A percentile compares a stretch with the other conserved stretches of the same genome.
phyloP scores from a whole-genome alignment of 139 green algal species.

The Ettlia oleoabundans region DNA sequence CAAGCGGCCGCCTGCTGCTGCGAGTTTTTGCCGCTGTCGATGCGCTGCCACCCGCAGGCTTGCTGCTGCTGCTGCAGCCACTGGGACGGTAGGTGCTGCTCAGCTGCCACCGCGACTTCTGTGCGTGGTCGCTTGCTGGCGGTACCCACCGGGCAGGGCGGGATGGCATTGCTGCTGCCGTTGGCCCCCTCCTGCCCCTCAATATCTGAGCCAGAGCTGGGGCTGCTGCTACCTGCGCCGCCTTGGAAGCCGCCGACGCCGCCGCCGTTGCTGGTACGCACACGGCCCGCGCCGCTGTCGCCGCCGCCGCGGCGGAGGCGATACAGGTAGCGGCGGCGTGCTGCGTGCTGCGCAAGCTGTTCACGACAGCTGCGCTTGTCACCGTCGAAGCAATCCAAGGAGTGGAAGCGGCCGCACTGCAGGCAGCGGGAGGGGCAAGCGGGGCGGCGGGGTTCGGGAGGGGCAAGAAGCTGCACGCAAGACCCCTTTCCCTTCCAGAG shows the following conservation, averaged over 20 bases:
- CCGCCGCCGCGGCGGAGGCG: background rate
- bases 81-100: background rate
- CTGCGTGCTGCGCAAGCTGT: conserved; percentile 27
- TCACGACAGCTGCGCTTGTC: conserved; percentile 10
- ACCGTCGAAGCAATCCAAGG: conserved; percentile 11
- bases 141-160: background rate
- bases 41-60: background rate
- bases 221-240: background rate
- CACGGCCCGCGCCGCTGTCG: background rate
- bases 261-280: background rate
- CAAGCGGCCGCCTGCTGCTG: background rate
- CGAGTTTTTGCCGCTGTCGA: background rate
- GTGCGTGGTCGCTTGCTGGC: background rate
- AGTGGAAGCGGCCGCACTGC: conserved; percentile 32
- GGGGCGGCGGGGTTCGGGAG: background rate
- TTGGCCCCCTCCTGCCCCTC: background rate
- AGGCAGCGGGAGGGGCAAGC: background rate
- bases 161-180: conserved; percentile 4
- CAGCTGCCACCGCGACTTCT: background rate
- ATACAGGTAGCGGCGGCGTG: conserved; percentile 8
- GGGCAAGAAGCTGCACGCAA: too few species aligned
- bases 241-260: background rate
- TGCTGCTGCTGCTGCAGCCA: background rate
- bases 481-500: background rate
- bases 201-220: background rate